Conservation (phyloP, 2,329 filamentous ascomycete species). For the Lasiodiplodia citricola region DNA sequence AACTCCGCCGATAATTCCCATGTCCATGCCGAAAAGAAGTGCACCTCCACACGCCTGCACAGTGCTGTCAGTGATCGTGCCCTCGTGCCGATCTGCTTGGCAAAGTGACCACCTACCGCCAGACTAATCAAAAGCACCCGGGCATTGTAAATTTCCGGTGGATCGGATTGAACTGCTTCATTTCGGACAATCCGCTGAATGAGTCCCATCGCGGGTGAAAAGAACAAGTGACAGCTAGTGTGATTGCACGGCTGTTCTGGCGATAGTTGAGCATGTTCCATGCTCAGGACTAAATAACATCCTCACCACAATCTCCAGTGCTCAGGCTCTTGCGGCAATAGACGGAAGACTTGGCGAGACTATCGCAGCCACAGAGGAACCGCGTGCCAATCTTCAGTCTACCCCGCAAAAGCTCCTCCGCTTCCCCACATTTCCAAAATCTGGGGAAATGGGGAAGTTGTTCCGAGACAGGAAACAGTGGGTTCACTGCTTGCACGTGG, state of each 20-base stretch:
- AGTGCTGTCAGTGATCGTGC: background rate
- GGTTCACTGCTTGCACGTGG: background rate
- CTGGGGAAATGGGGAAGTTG: background rate
- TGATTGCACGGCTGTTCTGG: no score
- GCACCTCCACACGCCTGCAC: background rate
- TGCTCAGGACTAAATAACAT: background rate
- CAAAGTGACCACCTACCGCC: background rate
- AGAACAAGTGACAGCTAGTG: no score
- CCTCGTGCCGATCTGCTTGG: background rate
- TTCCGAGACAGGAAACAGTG: background rate
- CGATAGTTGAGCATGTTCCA: no score
- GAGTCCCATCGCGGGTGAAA: background rate
- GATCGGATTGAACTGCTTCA: background rate
- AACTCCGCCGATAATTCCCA: constrained; percentile 58
- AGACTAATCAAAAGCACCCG: background rate
- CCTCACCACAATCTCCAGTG: no score
- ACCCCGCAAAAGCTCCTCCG: background rate
- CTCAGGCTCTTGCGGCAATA: background rate
- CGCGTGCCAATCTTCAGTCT: background rate
- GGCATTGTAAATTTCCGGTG: background rate
- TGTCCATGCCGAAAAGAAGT: background rate
- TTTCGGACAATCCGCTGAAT: background rate
- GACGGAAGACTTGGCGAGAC: background rate
- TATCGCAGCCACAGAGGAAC: background rate
- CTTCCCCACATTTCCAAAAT: background rate